Base-by-base conservation (phyloP, 805 yeast genomes). In the Nakazawaea ambrosiae region DNA sequence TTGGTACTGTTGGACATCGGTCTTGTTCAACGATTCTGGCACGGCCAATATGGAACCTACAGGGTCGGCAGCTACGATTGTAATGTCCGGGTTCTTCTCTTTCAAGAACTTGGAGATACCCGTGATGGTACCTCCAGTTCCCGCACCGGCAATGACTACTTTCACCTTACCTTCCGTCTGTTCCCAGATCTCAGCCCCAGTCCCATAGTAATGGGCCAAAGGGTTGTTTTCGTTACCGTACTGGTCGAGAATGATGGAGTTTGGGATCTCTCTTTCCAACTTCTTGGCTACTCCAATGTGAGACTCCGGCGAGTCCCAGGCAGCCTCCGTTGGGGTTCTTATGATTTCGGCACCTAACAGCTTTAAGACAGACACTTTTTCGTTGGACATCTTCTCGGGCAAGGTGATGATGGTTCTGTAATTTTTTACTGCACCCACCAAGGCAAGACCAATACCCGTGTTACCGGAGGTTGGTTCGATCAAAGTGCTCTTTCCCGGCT, bases 301-400 rank as follows among this genome's bases (percentile, higher is more conserved):
- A 23, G 89, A 79, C 58, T 86, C 95, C 31, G 95, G 95, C 33
- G 94, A 74, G 51, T 85, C 95, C 86, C 88, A 85, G 2, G 95
- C 94, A 31, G 95, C 95, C 54, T 81, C 94, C 20, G 89, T 85
- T 36, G 95, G 95, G 10, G 95, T 85, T 67, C 95, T 75, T 48
- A 85, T 80, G 55, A 85, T 85, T 58, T 85, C 95, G 23, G 95
- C 95, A 42, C 95, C 95, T 42, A 85, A 68, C 5, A 94, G 95
- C 60, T 84, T 84, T 57, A 85, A 71, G 5, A 86, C 95, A 34
- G 89, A 76, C 22, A 85, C 95, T 57, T 85, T 85, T 55, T 85
- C 95, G 58, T 85, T 85, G 30, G 90, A 81, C 95, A 85, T 85
- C 65, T 85, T 85, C 65, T 85, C 95, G 14, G 95, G 95, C 47